Base-by-base conservation (phyloP, 2,329 filamentous ascomycete genomes). In the Zasmidium cellare region DNA sequence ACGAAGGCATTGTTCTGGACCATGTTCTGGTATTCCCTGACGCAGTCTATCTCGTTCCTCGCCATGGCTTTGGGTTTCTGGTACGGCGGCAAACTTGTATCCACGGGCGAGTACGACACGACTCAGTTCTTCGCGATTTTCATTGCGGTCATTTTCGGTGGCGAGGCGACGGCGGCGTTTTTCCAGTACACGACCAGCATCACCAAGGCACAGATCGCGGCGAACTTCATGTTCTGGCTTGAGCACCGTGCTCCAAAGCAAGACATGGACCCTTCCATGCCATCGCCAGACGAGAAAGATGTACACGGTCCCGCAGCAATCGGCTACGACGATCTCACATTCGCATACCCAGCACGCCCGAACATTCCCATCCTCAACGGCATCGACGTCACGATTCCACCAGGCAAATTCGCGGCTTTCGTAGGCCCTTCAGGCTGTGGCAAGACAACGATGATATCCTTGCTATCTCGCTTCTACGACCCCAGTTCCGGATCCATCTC, bases 331-430 rank as follows among this genome's bases (percentile, higher is more conserved):
- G 75, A 86, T 57, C 81, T 90, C 3, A 73, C 79, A 20, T 90
- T 91, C 68, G 75, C 85, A 3, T 90, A 91, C 63, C 85, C 86
- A 1, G 79, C 84, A n/a, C 79, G 86, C 0, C 82, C 84, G 0
- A 79, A 85, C 41, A 76, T 80, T 11, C 74, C 77, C 23, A 83
- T 88, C 7, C 75, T 91, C 1, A 74, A 79, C 19, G 63, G 59
- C 9, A 35, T 71, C 14, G 61, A 48, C 48, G 48, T 70, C 31
- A 52, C 56, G 55, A 69, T 57, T 22, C 3, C 58, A 11, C 70
- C 71, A 2, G 77, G 78, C 5, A 72, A 75, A 55, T 79, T 75
- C 54, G 72, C 72, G 3, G 79, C 78, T 3, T 74, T 80, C 35
- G 79, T 80, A 19, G 79, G 79, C 1, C 72, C 77, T 1, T 80